phyloP scores from a whole-genome alignment of 257 asterid species.

The Echium plantagineum region DNA sequence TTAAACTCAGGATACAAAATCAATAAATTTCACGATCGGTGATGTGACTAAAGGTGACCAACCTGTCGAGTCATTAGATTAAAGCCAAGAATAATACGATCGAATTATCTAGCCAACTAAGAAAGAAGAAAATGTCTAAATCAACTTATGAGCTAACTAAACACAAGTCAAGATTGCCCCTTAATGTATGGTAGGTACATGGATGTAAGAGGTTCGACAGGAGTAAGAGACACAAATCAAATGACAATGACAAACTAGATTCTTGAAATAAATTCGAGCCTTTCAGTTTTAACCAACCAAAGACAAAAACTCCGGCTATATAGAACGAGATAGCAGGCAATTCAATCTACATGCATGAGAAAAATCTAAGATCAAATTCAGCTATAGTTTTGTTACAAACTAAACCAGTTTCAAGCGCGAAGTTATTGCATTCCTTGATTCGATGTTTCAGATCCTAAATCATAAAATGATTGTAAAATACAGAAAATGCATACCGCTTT shows the following conservation, averaged over 20 bases:
- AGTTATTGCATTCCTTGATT: no score
- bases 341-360: background rate
- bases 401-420: no score
- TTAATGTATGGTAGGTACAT: no score
- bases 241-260: no score
- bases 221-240: no score
- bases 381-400: no score
- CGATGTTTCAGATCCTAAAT: no score
- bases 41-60: background rate
- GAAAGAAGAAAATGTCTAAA: background rate
- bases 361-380: background rate
- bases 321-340: background rate
- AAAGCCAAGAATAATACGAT: background rate
- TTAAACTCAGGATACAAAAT: background rate
- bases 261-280: no score
- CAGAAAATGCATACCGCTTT: conserved; percentile 53
- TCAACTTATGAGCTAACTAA: background rate
- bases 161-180: background rate
- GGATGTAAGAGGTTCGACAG: no score
- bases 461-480: background rate
- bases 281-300: no score
- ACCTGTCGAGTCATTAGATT: background rate
- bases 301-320: background rate
- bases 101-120: background rate
- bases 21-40: background rate